Conservation (phyloP, 306 rosid species). For the Pterocarpus santalinus region DNA sequence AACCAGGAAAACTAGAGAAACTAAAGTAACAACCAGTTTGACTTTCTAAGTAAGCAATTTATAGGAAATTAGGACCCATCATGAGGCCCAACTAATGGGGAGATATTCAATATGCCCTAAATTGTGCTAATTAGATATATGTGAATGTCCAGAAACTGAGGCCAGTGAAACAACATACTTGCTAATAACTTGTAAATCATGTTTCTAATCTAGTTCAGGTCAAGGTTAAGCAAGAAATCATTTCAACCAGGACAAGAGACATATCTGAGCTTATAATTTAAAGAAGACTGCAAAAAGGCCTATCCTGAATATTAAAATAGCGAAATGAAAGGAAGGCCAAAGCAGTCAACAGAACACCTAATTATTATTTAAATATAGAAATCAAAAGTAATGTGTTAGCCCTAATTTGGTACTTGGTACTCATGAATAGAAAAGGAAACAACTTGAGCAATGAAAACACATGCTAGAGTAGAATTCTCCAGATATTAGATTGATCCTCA, state of each 20-base stretch:
- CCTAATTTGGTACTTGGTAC: neutral
- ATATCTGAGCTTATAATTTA: constrained; percentile 2
- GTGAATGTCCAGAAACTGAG: constrained; percentile 20
- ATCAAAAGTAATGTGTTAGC: neutral
- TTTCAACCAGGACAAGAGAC: constrained; percentile 23
- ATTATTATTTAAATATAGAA: neutral
- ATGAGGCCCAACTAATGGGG: neutral
- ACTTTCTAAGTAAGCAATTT: constrained; percentile 4
- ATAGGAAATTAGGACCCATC: constrained; percentile 24
- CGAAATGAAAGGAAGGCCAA: constrained; percentile 4
- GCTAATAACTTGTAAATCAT: constrained; percentile 1
- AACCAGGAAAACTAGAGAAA: constrained; percentile 64
- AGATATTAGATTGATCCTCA: neutral
- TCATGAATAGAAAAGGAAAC: neutral
- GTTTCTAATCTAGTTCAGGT: constrained; percentile 26
- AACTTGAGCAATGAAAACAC: neutral
- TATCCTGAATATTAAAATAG: constrained; percentile 10
- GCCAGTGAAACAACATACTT: neutral
- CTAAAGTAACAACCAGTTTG: constrained; percentile 21
- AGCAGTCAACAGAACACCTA: neutral
- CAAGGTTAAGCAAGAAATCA: constrained; percentile 25
- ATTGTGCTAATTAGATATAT: constrained; percentile 7
- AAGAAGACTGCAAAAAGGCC: constrained; percentile 7
- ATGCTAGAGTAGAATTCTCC: neutral
- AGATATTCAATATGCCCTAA: neutral